phyloP scores from a whole-genome alignment of 345 rosid genomes.

The Brassica carinata region DNA sequence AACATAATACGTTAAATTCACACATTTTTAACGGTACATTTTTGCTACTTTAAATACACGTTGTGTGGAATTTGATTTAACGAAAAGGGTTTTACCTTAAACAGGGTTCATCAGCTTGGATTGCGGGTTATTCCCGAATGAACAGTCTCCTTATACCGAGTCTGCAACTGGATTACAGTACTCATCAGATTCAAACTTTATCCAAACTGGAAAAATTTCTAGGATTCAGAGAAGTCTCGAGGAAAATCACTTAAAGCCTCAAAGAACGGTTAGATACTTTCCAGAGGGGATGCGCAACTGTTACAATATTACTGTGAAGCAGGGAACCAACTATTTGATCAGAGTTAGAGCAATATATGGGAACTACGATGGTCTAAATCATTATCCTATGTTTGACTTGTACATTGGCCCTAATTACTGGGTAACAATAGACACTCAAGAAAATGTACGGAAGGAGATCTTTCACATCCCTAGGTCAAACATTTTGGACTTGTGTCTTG shows the following conservation, averaged over 20 bases:
- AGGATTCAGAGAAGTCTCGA: neutral
- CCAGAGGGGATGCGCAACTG: constrained; percentile 49
- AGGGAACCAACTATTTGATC: constrained; percentile 37
- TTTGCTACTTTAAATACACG: neutral
- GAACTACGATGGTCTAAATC: constrained; percentile 33
- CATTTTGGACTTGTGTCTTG: constrained; percentile 41
- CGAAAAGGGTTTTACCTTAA: neutral
- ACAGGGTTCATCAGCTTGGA: constrained; percentile 47
- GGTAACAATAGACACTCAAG: constrained; percentile 7
- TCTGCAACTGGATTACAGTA: constrained; percentile 15
- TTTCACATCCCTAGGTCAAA: constrained; percentile 16
- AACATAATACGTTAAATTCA: neutral
- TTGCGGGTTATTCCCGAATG: constrained; percentile 36
- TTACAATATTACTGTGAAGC: constrained; percentile 33
- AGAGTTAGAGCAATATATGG: constrained; percentile 39
- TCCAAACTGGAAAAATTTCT: constrained; percentile 31
- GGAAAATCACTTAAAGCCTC: neutral
- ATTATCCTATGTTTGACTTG: constrained; percentile 32
- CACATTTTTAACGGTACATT: neutral
- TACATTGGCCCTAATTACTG: constrained; percentile 41
- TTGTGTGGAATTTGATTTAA: neutral
- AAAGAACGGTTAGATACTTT: constrained; percentile 36
- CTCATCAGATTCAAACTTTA: constrained; percentile 37
- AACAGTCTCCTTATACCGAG: constrained; percentile 27
- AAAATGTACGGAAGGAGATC: constrained; percentile 27